Percentiles rank a stretch among this genome's conserved stretches.
Conservation (phyloP, 1,139 yeast genomes). For the Debaryomyces sp. region DNA sequence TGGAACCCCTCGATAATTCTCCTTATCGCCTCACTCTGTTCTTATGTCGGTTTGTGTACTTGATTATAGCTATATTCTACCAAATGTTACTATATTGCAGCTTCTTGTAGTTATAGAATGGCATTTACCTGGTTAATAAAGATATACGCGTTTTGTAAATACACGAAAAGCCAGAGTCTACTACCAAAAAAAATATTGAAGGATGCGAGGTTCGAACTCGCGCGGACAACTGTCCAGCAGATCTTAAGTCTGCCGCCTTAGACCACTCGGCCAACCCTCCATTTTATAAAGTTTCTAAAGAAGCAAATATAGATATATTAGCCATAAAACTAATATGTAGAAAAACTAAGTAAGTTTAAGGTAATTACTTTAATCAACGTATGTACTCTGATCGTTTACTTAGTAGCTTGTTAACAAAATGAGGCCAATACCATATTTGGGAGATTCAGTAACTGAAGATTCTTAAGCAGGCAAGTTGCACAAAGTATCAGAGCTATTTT, state of each 20-base stretch:
- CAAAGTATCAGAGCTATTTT: too few relatives aligned
- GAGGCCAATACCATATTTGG: too few relatives aligned
- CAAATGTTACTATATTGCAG: not conserved
- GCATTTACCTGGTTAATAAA: not conserved
- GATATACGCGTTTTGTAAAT: not conserved
- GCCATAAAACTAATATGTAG: too few relatives aligned
- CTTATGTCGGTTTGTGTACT: too few relatives aligned
- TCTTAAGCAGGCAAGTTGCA: too few relatives aligned
- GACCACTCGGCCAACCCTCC: conserved; percentile 62
- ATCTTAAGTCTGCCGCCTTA: conserved; percentile 53
- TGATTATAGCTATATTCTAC: not conserved
- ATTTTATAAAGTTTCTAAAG: not conserved
- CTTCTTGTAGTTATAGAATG: not conserved
- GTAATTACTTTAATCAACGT: too few relatives aligned
- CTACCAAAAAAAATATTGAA: conserved; percentile 51
- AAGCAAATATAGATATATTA: too few relatives aligned
- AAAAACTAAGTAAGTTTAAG: too few relatives aligned
- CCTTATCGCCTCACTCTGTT: too few relatives aligned
- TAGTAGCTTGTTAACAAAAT: too few relatives aligned
- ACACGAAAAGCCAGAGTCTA: not conserved
- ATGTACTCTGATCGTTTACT: too few relatives aligned
- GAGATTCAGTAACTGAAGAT: too few relatives aligned
- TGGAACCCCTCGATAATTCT: not conserved
- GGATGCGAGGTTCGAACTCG: conserved; percentile 85
- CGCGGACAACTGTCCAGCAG: conserved; percentile 63